Conservation (phyloP, 2,329 filamentous ascomycete species). For the Verticillium nonalfalfae region DNA sequence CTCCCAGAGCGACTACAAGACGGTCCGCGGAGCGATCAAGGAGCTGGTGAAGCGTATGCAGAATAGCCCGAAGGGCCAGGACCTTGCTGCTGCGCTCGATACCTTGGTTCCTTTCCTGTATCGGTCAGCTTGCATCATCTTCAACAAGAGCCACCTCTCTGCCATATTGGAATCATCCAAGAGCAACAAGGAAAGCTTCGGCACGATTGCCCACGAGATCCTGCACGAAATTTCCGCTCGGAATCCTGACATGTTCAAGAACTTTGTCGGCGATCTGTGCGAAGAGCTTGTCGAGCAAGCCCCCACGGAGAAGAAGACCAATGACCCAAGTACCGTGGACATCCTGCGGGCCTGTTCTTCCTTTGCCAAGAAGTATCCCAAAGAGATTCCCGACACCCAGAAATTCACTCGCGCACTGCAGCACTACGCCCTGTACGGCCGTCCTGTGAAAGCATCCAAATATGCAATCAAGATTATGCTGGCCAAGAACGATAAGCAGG, state of each 20-base stretch:
- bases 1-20: constrained; percentile 85
- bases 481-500: constrained; percentile 68
- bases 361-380: constrained; percentile 79
- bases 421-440: constrained; percentile 76
- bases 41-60: constrained; percentile 81
- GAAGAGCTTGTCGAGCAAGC: constrained; percentile 77
- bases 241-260: constrained; percentile 86
- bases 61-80: constrained; percentile 39
- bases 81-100: constrained; percentile 60
- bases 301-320: constrained; percentile 60
- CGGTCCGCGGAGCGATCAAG: constrained; percentile 82
- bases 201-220: constrained; percentile 76
- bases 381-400: constrained; percentile 74
- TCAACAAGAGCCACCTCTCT: constrained; percentile 90
- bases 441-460: constrained; percentile 78
- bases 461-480: constrained; percentile 90
- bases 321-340: constrained; percentile 73
- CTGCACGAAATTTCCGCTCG: constrained; percentile 86
- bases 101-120: constrained; percentile 80
- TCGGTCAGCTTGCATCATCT: constrained; percentile 75
- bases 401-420: constrained; percentile 77
- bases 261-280: constrained; percentile 86
- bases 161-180: constrained; percentile 84
- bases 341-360: constrained; percentile 90
- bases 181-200: constrained; percentile 73